Evolutionary conservation across 2,329 filamentous ascomycete genomes (phyloP), one percentile per base, ranked within the genome.

Genomic region (Claviceps sp.): DNA sequence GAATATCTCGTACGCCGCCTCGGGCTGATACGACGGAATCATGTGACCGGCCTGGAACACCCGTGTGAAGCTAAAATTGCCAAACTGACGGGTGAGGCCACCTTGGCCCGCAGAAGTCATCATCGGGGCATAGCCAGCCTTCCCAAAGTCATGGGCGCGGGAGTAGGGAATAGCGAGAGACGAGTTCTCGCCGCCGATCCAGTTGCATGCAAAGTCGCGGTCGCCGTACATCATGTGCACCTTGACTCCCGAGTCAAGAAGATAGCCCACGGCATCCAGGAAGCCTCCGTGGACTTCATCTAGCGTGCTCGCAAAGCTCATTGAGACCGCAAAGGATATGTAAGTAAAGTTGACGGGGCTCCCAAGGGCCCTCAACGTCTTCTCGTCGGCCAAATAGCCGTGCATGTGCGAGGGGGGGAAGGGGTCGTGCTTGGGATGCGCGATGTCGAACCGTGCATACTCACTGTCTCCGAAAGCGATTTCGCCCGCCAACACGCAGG

Each of bases 61-160:
- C 2, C 82, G 73, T 30, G 77, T 78, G 64, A 85, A 85, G 41
- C 75, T 79, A 54, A 84, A 77, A 60, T 89, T 89, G 9, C 84
- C 87, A 58, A 79, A 83, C 64, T 91, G 86, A 5, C 87, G 77
- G 0, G 87, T 85, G 53, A 80, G 76, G 20, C 87, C 87, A 43
- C 76, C 82, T 60, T 80, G 77, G 14, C 75, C 72, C 14, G 72
- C 74, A 56, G 84, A 82, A 9, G 85, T 79, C 7, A 80, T 67
- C 54, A 93, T 78, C 2, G 82, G 79, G 0, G 79, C 77, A 63
- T 91, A 93, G 0, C 85, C 86, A 0, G 87, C 81, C 1, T 64
- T 64, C 0, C 71, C 66, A 56, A 84, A 81, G n/a, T 65, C 58
- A 36, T 61, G 55, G 5, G 66, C 62, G 48, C 73, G 65, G 30